phyloP scores from a whole-genome alignment of 768 basidiomycete species.

The Hypholoma sublateritium region DNA sequence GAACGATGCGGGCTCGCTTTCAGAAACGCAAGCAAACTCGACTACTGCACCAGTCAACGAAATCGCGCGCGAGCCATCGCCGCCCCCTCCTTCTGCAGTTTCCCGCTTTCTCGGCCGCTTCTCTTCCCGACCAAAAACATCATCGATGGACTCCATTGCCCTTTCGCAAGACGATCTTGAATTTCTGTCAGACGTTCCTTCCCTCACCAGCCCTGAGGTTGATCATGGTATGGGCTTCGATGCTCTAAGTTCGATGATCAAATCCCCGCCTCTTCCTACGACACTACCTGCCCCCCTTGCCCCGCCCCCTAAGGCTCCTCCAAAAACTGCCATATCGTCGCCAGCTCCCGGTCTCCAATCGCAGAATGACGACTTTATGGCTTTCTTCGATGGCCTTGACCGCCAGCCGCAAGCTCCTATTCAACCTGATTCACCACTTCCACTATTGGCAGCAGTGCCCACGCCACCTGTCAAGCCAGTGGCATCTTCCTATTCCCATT shows the following conservation, averaged over 20 bases:
- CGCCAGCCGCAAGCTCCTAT: constrained; percentile 2
- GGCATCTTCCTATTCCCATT: not conserved
- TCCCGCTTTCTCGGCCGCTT: constrained; percentile 84
- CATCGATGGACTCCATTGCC: constrained; percentile 55
- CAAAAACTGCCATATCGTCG: constrained; percentile 20
- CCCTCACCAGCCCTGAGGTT: constrained; percentile 46
- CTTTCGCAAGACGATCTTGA: constrained; percentile 81
- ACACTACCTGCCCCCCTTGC: constrained; percentile 47
- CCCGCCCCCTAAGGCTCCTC: constrained; percentile 39
- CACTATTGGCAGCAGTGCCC: constrained; percentile 9
- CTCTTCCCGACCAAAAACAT: constrained; percentile 43
- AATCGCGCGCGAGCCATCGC: constrained; percentile 20
- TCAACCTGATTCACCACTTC: constrained; percentile 1
- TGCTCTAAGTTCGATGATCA: constrained; percentile 40
- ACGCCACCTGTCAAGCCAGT: constrained; percentile 16
- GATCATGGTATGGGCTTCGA: constrained; percentile 32
- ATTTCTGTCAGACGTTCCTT: constrained; percentile 72
- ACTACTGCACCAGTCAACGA: constrained; percentile 14
- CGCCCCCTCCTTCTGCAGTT: constrained; percentile 61
- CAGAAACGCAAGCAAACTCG: constrained; percentile 2
- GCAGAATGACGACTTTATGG: constrained; percentile 26
- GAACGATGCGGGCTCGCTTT: not conserved
- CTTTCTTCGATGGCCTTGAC: constrained; percentile 21
- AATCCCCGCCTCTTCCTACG: constrained; percentile 41
- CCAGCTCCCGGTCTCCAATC: not conserved